These are phyloP conservation scores for Suhomyces anneliseae DNA, from an alignment of 1,139 yeast species.

Conservation along the genomic window DNA sequence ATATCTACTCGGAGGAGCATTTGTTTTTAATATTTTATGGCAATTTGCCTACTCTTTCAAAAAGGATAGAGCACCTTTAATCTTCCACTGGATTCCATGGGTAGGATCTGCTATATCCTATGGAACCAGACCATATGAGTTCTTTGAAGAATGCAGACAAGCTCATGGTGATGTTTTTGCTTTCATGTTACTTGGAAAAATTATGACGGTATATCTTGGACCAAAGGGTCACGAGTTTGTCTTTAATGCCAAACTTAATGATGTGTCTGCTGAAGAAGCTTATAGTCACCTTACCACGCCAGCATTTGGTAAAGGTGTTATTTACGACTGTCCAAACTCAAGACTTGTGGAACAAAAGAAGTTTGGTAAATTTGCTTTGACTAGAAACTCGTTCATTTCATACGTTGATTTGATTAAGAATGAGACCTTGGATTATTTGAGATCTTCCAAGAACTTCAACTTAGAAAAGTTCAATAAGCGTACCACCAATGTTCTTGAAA, in stretches of 20 bases:
- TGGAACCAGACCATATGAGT: slow-evolving; percentile 90
- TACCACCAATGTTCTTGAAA: slow-evolving; percentile 64
- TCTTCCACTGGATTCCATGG: slow-evolving; percentile 94
- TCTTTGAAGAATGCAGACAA: slow-evolving; percentile 72
- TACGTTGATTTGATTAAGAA: slow-evolving; percentile 87
- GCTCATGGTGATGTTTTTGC: slow-evolving; percentile 92
- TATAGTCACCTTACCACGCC: slow-evolving; percentile 94
- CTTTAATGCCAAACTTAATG: slow-evolving; percentile 82
- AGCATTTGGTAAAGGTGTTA: slow-evolving; percentile 94
- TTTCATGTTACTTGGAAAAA: slow-evolving; percentile 81
- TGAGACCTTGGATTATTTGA: slow-evolving; percentile 68
- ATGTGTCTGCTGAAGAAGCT: slow-evolving; percentile 95
- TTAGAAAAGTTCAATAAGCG: slow-evolving; percentile 43
- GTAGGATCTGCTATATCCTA: slow-evolving; percentile 84
- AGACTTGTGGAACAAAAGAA: slow-evolving; percentile 97
- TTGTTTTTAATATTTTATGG: slow-evolving; percentile 58
- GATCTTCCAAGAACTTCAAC: slow-evolving; percentile 41
- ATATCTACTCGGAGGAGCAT: slow-evolving; percentile 25
- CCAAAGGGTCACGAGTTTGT: slow-evolving; percentile 98
- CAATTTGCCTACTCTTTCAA: slow-evolving; percentile 69
- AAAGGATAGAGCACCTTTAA: slow-evolving; percentile 84
- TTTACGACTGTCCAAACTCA: slow-evolving; percentile 92
- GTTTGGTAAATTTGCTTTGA: slow-evolving; percentile 86
- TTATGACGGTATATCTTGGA: slow-evolving; percentile 93
- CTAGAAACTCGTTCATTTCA: slow-evolving; percentile 74